Base-by-base conservation (phyloP, 208 protist species). In the Blechomonas ayalai region DNA sequence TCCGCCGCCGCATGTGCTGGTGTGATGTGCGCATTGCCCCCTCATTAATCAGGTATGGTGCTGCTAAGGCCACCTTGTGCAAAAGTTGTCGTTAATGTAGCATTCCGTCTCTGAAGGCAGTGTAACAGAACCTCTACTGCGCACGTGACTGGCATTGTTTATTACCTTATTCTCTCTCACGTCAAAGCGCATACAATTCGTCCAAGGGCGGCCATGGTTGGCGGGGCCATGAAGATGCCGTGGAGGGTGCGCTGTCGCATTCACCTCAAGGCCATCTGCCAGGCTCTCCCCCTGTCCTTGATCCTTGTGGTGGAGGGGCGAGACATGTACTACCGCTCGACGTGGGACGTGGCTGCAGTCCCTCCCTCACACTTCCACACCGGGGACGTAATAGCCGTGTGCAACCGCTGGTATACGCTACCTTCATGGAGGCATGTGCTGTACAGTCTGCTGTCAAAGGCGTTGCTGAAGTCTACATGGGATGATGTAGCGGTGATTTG, bases 351-450 rank as follows among this genome's bases (percentile, higher is more conserved):
- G 3, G 51, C 53, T 29, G 44, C 64, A 5, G 33, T 88, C 16
- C 58, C 52, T 6, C 70, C 77, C 0, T 45, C 35, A 20, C 56
- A 66, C 24, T 87, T 90, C 35, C 34, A 56, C 13, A 79, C 77
- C 20, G 85, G 85, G 7, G 85, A 94, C 60, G 75, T 90, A n/a
- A 38, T 94, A 27, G 57, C 68, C 22, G 59, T 94, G 34, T 83
- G 78, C 62, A 94, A 94, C 41, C 77, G 85, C 4, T 94, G 85
- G 82, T 91, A 91, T 70, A 83, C 74, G 22, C 66, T 94, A 32
- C 81, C 85, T 8, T 73, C 78, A 18, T 89, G 68, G 70, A 32
- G 54, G 28, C 85, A 94, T 31, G 47, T 69, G 24, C 12, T 77
- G 26, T 90, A 90, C 64, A 88, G 76, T 50, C 53, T 83, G 31